A percentile compares a stretch with the other conserved stretches of the same genome.
These are phyloP conservation scores for Gentiana straminea DNA, from an alignment of 257 asterid species.

Conservation along the genomic window DNA sequence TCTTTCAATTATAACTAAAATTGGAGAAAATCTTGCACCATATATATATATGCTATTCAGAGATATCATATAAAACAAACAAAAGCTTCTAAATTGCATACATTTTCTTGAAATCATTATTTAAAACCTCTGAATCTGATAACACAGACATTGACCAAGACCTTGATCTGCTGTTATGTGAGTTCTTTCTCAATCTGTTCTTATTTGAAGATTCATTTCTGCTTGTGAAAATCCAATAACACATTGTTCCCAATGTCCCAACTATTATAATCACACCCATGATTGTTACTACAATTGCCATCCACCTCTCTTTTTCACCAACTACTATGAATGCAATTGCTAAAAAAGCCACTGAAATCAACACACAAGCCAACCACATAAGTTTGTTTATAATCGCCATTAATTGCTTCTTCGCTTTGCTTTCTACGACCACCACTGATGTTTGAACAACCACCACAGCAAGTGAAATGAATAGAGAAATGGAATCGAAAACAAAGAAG, in stretches of 20 bases:
- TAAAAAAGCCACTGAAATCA: conserved; percentile 47
- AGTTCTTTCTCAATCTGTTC: conserved; percentile 45
- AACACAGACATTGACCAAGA: conserved; percentile 39
- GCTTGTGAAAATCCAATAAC: conserved; percentile 62
- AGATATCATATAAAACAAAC: too few relatives aligned
- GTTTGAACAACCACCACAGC: conserved; percentile 86
- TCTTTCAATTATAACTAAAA: too few relatives aligned
- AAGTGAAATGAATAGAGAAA: conserved; percentile 65
- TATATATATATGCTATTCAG: too few relatives aligned
- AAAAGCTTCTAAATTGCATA: conserved; percentile 38
- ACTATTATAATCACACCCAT: conserved; percentile 59
- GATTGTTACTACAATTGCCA: conserved; percentile 51
- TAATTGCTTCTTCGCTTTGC: conserved; percentile 48
- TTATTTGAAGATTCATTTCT: conserved; percentile 58
- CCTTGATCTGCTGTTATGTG: conserved; percentile 35
- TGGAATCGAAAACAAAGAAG: conserved; percentile 55
- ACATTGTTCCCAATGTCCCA: conserved; percentile 50
- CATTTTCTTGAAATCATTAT: conserved; percentile 44
- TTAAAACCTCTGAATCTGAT: conserved; percentile 40
- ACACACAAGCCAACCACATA: conserved; percentile 78
- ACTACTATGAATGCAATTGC: conserved; percentile 49
- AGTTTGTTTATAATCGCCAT: conserved; percentile 73
- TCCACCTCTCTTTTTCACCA: conserved; percentile 45
- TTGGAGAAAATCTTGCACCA: too few relatives aligned
- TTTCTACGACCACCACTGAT: conserved; percentile 58